These are phyloP conservation scores for Salix koriyanagi DNA, from an alignment of 345 rosid species.

Conservation along the genomic window DNA sequence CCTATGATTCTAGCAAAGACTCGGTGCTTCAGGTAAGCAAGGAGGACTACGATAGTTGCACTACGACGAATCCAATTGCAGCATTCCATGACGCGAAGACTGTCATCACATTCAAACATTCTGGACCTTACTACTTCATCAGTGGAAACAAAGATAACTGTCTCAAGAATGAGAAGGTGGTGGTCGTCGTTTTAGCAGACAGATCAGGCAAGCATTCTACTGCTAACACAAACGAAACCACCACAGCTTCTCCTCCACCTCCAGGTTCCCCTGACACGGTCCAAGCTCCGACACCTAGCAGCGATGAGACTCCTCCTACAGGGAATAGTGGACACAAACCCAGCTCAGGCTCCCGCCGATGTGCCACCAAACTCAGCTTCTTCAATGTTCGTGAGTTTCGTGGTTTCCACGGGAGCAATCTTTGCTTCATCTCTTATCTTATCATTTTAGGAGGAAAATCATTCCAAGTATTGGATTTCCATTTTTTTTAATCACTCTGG, in stretches of 20 bases:
- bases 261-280: neutral
- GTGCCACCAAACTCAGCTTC: conserved; percentile 41
- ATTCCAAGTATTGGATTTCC: neutral
- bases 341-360: conserved; percentile 48
- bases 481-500: neutral
- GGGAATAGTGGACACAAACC: conserved; percentile 39
- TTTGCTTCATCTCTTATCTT: conserved; percentile 46
- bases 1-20: conserved; percentile 48
- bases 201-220: conserved; percentile 32
- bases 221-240: conserved; percentile 19
- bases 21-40: conserved; percentile 64
- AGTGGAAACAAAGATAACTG: conserved; percentile 75
- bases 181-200: conserved; percentile 57
- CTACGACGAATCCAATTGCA: conserved; percentile 30
- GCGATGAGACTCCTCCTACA: conserved; percentile 46
- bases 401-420: conserved; percentile 41
- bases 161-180: conserved; percentile 58
- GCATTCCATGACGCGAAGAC: conserved; percentile 51
- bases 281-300: conserved; percentile 52
- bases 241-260: conserved; percentile 30
- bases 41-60: conserved; percentile 60
- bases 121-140: conserved; percentile 68
- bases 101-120: conserved; percentile 44
- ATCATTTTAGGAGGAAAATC: conserved; percentile 17
- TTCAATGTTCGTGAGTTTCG: conserved; percentile 21